A percentile compares a stretch with the other conserved stretches of the same genome.
Evolutionary conservation across 2,329 filamentous ascomycete species (phyloP).

Genomic region (Taxawa tesnikishii): DNA sequence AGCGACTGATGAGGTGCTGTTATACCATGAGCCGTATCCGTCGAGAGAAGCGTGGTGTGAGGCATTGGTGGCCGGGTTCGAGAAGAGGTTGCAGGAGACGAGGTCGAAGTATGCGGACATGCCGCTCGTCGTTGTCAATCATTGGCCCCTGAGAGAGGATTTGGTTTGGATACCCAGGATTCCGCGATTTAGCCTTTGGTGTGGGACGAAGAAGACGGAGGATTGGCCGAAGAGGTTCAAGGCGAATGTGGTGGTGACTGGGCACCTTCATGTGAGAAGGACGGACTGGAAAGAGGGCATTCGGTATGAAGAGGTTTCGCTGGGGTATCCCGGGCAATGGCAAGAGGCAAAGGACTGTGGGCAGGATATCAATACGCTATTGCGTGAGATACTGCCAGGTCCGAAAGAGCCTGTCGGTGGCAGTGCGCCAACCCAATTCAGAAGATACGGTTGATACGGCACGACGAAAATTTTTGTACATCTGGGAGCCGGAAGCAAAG

Average conservation of each 20-base stretch:
- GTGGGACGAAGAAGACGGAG: constrained; percentile 33
- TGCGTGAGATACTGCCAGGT: constrained; percentile 34
- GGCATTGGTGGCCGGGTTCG: constrained; percentile 25
- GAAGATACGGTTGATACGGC: constrained; percentile 2
- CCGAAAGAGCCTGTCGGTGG: constrained; percentile 19
- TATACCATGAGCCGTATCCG: constrained; percentile 32
- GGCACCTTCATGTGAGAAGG: constrained; percentile 32
- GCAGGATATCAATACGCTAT: constrained; percentile 30
- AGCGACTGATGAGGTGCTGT: constrained; percentile 32
- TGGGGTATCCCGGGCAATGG: constrained; percentile 37
- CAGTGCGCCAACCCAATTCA: constrained; percentile 14
- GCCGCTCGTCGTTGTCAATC: constrained; percentile 30
- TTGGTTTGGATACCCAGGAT: constrained; percentile 29
- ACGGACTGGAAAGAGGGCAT: constrained; percentile 35
- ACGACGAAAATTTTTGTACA: too few relatives aligned
- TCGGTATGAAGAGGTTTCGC: constrained; percentile 33
- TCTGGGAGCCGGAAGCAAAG: too few relatives aligned
- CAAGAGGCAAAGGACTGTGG: constrained; percentile 28
- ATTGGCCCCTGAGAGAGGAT: constrained; percentile 35
- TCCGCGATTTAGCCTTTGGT: constrained; percentile 34
- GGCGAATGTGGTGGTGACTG: constrained; percentile 33
- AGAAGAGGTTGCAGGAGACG: constrained; percentile 25
- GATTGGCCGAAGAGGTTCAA: constrained; percentile 34
- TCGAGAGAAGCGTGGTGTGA: constrained; percentile 34
- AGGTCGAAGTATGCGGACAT: constrained; percentile 13